Percentiles rank a stretch among this genome's conserved stretches.
Conservation (phyloP, 768 basidiomycete genomes). For the Galerina marginata region DNA sequence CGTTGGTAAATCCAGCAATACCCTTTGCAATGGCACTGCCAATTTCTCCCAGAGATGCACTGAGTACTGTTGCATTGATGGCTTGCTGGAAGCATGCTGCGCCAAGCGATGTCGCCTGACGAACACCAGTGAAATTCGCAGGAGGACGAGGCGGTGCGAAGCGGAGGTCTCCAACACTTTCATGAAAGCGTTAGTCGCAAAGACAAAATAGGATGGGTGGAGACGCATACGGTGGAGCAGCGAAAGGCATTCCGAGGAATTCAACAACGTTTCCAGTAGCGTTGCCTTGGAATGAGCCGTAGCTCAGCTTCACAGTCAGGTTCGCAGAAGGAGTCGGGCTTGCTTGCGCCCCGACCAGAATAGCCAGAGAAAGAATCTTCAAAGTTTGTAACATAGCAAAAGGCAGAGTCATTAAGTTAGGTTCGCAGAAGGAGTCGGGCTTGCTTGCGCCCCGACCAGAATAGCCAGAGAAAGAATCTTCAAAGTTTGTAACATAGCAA, state of each 20-base stretch:
- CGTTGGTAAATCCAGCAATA: background rate
- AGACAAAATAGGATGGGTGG: background rate
- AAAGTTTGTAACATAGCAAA: too few species aligned
- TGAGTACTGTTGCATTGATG: background rate
- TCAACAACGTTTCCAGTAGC: background rate
- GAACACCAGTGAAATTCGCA: background rate
- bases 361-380: too few species aligned
- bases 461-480: too few species aligned
- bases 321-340: background rate
- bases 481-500: too few species aligned
- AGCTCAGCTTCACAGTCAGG: conserved; percentile 3
- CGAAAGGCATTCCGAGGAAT: conserved; percentile 20
- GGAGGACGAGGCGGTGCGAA: conserved; percentile 11
- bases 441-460: too few species aligned
- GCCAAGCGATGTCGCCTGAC: conserved; percentile 12
- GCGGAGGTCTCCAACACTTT: conserved; percentile 8
- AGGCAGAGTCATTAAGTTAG: background rate
- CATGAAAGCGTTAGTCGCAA: too few species aligned
- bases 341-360: too few species aligned
- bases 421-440: background rate
- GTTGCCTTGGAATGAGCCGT: conserved; percentile 15
- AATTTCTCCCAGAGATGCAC: background rate
- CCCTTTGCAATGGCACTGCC: background rate
- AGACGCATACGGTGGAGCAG: conserved; percentile 11
- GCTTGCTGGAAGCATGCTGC: conserved; percentile 15